A percentile compares a stretch with the other conserved stretches of the same genome.
phyloP scores from a whole-genome alignment of 2,329 filamentous ascomycete genomes.

The Trichothecium roseum region DNA sequence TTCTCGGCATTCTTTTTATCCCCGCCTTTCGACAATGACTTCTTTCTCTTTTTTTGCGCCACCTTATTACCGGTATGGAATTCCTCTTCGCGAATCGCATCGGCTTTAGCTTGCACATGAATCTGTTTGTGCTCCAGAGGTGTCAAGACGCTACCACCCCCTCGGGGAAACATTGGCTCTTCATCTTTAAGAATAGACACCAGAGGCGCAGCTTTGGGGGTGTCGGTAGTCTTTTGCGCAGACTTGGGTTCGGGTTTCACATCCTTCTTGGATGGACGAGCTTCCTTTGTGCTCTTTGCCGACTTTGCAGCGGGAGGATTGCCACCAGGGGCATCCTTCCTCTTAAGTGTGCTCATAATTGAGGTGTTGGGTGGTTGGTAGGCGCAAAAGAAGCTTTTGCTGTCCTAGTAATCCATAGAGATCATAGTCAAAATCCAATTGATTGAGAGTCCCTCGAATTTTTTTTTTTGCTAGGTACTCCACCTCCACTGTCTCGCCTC shows the following conservation, averaged over 20 bases:
- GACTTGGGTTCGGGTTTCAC: slow-evolving; percentile 16
- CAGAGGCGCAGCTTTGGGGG: slow-evolving; percentile 20
- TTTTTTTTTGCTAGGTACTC: no score
- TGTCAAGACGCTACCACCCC: slow-evolving; percentile 81
- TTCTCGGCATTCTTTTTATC: slow-evolving; percentile 38
- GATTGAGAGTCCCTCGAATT: no score
- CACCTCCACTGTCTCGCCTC: no score
- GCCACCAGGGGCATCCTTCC: slow-evolving; percentile 46
- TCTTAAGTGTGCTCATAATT: slow-evolving; percentile 46
- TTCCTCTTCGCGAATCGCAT: slow-evolving; percentile 82
- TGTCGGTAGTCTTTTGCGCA: slow-evolving; percentile 15
- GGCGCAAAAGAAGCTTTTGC: no score
- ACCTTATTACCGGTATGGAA: slow-evolving; percentile 38
- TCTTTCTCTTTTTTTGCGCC: slow-evolving; percentile 46
- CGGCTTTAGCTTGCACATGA: slow-evolving; percentile 80
- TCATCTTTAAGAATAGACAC: slow-evolving; percentile 57
- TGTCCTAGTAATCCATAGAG: no score
- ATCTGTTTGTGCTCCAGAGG: slow-evolving; percentile 96
- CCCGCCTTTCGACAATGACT: slow-evolving; percentile 33
- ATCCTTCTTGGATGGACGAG: slow-evolving; percentile 15
- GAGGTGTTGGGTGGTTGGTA: slow-evolving; percentile 10
- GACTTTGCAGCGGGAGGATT: slow-evolving; percentile 38
- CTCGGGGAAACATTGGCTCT: slow-evolving; percentile 83
- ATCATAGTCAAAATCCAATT: no score
- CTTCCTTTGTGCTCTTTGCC: slow-evolving; percentile 32